Evolutionary conservation across 2,329 filamentous ascomycete species (phyloP).

Genomic region (Cercospora nicotianae): DNA sequence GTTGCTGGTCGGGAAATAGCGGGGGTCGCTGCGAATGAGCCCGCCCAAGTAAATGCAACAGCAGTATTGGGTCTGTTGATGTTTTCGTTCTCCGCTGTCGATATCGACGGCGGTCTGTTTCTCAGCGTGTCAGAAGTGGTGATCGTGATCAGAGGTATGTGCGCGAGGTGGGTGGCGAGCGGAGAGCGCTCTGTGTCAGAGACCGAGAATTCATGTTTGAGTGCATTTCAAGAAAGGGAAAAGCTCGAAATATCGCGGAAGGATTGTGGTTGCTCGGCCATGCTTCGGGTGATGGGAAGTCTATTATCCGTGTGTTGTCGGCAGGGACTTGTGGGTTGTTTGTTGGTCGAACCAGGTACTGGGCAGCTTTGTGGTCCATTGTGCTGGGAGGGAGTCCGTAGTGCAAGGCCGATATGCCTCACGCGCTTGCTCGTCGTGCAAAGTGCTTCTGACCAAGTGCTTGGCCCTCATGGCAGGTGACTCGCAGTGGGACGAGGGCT

Average conservation of each 20-base stretch:
- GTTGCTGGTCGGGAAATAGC: slow-evolving; percentile 6
- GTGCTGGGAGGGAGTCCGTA: neutral
- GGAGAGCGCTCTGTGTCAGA: neutral
- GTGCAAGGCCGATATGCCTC: neutral
- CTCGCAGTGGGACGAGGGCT: neutral
- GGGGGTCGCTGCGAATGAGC: neutral
- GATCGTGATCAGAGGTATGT: neutral
- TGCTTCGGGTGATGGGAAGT: slow-evolving; percentile 2
- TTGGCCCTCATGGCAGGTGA: neutral
- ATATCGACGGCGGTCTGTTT: slow-evolving; percentile 23
- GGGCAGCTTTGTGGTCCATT: neutral
- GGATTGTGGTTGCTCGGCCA: neutral
- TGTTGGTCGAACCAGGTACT: neutral
- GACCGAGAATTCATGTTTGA: neutral
- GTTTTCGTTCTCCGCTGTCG: slow-evolving; percentile 18
- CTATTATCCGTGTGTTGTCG: neutral
- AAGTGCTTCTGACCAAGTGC: neutral
- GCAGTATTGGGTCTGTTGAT: neutral
- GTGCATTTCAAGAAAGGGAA: neutral
- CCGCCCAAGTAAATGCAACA: neutral
- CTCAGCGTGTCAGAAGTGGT: slow-evolving; percentile 16
- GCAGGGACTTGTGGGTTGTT: neutral
- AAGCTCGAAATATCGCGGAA: neutral
- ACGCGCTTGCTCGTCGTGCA: neutral
- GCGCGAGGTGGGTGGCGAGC: neutral